A percentile compares a stretch with the other conserved stretches of the same genome.
phyloP scores from a whole-genome alignment of 2,329 filamentous ascomycete species.

The Apiospora saccharicola region DNA sequence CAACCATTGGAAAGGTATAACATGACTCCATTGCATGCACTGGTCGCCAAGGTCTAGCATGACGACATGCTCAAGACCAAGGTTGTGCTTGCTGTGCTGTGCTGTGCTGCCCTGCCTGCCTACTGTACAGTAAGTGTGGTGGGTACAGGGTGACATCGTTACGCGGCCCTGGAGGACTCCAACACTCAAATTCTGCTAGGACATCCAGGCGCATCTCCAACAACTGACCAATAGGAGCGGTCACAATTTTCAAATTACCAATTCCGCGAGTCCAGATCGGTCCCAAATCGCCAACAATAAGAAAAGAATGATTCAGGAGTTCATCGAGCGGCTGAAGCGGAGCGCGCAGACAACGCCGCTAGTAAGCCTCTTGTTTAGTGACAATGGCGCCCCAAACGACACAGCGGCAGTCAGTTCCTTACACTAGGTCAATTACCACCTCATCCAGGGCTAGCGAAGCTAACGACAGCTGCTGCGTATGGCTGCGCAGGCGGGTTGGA shows the following conservation, averaged over 20 bases:
- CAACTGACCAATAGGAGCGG: neutral
- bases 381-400: neutral
- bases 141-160: neutral
- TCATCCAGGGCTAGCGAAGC: neutral
- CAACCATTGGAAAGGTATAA: neutral
- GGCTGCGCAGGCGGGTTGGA: neutral
- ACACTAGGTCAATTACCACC: neutral
- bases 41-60: neutral
- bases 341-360: neutral
- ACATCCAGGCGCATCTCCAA: neutral
- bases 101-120: neutral
- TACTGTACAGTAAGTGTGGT: neutral
- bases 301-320: neutral
- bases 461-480: neutral
- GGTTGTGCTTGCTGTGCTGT: neutral
- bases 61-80: constrained; percentile 13
- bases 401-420: too few relatives aligned
- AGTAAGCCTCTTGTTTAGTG: neutral
- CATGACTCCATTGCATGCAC: neutral
- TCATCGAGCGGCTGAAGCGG: neutral
- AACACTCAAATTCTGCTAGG: constrained; percentile 7
- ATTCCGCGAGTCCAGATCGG: neutral
- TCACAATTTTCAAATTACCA: neutral
- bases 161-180: constrained; percentile 11
- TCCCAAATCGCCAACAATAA: neutral